Conservation (phyloP, 495 filamentous ascomycete species). For the Patellaria atrata region DNA sequence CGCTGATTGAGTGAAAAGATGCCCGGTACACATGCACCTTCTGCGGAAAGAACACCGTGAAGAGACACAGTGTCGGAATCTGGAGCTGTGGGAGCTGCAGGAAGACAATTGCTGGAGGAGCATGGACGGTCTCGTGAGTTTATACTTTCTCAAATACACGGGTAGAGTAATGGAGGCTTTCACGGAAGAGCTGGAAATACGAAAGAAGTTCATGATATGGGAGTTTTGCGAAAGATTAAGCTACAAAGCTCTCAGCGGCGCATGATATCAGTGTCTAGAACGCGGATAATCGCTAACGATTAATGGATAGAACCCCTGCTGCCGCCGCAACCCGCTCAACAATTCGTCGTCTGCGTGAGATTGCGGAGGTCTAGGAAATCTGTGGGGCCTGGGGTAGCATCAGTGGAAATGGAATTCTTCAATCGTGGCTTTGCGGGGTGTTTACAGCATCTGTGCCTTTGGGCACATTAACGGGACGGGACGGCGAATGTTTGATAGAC, state of each 20-base stretch:
- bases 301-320: constrained; percentile 62
- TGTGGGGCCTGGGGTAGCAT: constrained; percentile 1
- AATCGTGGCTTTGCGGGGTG: constrained; percentile 7
- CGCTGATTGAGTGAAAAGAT: constrained; percentile 1
- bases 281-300: constrained; percentile 1
- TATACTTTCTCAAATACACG: background rate
- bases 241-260: too few relatives aligned
- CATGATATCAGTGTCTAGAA: background rate
- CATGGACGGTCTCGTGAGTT: constrained; percentile 88
- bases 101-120: constrained; percentile 90
- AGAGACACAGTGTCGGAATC: constrained; percentile 85
- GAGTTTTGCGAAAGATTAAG: too few relatives aligned
- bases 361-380: constrained; percentile 71
- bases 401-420: constrained; percentile 17
- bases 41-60: constrained; percentile 64
- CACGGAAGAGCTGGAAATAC: too few relatives aligned
- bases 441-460: too few relatives aligned
- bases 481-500: too few relatives aligned
- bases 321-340: constrained; percentile 94
- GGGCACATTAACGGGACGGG: too few relatives aligned
- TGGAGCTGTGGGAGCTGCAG: constrained; percentile 40
- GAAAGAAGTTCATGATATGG: too few relatives aligned
- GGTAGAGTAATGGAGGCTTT: constrained; percentile 1
- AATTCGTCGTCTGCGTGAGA: constrained; percentile 92
- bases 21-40: constrained; percentile 19